phyloP scores from a whole-genome alignment of 1,139 yeast genomes.

The Hanseniaspora uvarum region DNA sequence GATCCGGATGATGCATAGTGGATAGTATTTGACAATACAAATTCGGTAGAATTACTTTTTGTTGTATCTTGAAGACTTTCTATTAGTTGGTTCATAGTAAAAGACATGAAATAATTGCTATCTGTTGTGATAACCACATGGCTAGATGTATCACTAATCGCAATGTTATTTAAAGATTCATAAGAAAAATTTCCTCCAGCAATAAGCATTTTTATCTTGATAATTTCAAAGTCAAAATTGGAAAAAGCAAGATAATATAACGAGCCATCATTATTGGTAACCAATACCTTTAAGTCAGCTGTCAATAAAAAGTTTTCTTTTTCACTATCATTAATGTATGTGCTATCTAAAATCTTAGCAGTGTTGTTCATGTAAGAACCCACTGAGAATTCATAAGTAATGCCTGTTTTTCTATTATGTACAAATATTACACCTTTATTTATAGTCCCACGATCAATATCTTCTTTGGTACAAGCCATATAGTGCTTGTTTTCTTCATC shows the following conservation, averaged over 20 bases:
- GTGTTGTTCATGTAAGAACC: conserved; percentile 1
- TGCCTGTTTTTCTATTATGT: background rate
- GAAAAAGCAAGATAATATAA: background rate
- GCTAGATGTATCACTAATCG: background rate
- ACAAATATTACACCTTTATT: background rate
- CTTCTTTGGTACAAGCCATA: background rate
- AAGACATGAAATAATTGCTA: conserved; percentile 2
- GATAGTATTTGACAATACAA: background rate
- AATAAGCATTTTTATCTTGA: background rate
- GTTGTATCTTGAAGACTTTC: background rate
- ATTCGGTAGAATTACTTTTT: background rate
- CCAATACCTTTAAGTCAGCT: background rate
- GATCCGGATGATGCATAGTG: conserved; percentile 1
- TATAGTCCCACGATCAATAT: background rate
- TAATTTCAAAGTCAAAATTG: background rate
- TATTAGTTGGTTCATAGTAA: background rate
- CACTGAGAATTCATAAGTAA: background rate
- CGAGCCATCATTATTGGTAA: conserved; percentile 7
- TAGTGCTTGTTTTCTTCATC: background rate
- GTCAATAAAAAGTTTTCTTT: background rate
- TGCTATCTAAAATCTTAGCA: background rate
- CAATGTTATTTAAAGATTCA: background rate
- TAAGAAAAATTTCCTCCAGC: background rate
- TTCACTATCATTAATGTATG: background rate
- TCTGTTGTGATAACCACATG: background rate